Percentiles rank a stretch among this genome's conserved stretches.
Evolutionary conservation across 805 yeast genomes (phyloP).

Genomic region (Sungouiozyma intestinalis): DNA sequence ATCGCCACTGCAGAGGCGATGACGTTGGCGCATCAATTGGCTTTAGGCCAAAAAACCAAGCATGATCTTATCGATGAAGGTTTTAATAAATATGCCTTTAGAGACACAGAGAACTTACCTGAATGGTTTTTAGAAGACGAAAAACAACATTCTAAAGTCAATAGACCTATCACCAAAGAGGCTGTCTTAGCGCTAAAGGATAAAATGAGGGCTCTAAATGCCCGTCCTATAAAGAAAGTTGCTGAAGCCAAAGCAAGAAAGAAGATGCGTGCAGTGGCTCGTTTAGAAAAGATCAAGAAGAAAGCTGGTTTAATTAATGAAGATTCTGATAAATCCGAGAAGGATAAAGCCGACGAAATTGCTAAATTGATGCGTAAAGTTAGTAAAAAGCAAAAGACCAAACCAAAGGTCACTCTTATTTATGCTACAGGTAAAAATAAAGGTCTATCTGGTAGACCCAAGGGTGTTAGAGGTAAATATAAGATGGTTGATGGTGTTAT

Average conservation of each 20-base stretch:
- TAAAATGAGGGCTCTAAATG: constrained; percentile 72
- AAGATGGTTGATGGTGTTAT: constrained; percentile 98
- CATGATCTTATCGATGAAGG: constrained; percentile 89
- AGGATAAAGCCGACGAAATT: constrained; percentile 91
- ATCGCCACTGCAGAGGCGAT: constrained; percentile 90
- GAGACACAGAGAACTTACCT: constrained; percentile 85
- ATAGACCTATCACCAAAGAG: constrained; percentile 91
- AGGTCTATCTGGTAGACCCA: constrained; percentile 90
- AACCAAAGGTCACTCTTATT: constrained; percentile 80
- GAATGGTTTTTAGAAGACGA: constrained; percentile 98
- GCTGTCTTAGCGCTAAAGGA: constrained; percentile 71
- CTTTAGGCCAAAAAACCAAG: constrained; percentile 75
- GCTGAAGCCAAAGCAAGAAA: constrained; percentile 94
- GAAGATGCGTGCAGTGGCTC: constrained; percentile 81
- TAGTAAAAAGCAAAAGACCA: constrained; percentile 56
- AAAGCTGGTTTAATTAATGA: constrained; percentile 88
- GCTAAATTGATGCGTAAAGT: constrained; percentile 73
- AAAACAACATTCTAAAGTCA: constrained; percentile 69
- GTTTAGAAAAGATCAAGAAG: constrained; percentile 82
- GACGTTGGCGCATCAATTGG: constrained; percentile 96
- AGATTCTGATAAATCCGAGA: constrained; percentile 76
- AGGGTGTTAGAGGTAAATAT: constrained; percentile 93
- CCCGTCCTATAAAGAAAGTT: constrained; percentile 98
- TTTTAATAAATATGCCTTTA: constrained; percentile 80
- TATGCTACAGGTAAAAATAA: constrained; percentile 78